Percentiles rank a stretch among this genome's conserved stretches.
Evolutionary conservation across 2,329 filamentous ascomycete species (phyloP).

Genomic region (Aureobasidium sp.): DNA sequence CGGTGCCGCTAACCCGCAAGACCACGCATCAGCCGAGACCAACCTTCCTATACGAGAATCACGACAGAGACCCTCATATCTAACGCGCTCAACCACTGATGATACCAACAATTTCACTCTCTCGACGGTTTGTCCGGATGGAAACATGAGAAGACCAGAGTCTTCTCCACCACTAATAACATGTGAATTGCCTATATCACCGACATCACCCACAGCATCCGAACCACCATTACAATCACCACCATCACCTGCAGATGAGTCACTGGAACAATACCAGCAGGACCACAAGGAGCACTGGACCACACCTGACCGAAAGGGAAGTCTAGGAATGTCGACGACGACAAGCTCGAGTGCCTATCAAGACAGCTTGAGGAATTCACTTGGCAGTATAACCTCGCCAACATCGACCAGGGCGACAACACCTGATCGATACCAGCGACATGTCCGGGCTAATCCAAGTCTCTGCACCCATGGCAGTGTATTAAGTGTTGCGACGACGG

Average conservation of each 20-base stretch:
- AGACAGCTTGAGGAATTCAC: conserved; percentile 65
- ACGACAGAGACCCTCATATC: background rate
- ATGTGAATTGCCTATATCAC: background rate
- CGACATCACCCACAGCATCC: background rate
- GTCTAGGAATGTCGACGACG: conserved; percentile 64
- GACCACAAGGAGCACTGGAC: conserved; percentile 3
- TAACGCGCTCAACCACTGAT: conserved; percentile 1
- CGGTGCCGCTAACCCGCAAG: conserved; percentile 6
- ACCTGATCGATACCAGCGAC: conserved; percentile 55
- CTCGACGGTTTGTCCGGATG: background rate
- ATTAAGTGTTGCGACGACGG: conserved; percentile 48
- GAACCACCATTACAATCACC: conserved; percentile 2
- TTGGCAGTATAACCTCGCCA: conserved; percentile 69
- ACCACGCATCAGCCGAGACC: background rate
- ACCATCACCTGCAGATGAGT: background rate
- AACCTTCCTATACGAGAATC: background rate
- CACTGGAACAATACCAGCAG: background rate
- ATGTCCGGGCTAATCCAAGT: conserved; percentile 48
- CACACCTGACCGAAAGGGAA: conserved; percentile 46
- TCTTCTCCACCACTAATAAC: background rate
- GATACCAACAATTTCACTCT: conserved; percentile 4
- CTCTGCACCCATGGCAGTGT: conserved; percentile 34
- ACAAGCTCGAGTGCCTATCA: conserved; percentile 72
- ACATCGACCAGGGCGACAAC: conserved; percentile 83
- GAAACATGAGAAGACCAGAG: background rate